phyloP scores from a whole-genome alignment of 1,284 basidiomycete species.

The Malassezia cuniculi region DNA sequence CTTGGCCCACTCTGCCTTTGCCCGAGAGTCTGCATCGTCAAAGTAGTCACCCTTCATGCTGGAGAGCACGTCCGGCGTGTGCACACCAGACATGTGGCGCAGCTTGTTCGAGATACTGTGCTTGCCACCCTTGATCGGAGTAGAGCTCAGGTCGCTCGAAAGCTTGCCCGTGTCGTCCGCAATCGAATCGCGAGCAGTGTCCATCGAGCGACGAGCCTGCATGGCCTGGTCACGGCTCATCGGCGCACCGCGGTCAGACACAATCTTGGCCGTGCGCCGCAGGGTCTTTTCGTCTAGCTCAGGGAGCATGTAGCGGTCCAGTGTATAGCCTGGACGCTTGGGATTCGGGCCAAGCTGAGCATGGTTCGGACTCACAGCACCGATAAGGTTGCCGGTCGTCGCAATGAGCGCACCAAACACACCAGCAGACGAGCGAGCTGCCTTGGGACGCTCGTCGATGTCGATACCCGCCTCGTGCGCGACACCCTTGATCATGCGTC shows the following conservation, averaged over 20 bases:
- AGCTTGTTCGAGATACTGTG: too few species aligned
- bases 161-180: too few species aligned
- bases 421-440: conserved; percentile 54
- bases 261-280: conserved; percentile 37
- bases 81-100: too few species aligned
- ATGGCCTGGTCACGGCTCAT: not conserved
- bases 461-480: conserved; percentile 35
- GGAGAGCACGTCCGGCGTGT: too few species aligned
- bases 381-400: conserved; percentile 54
- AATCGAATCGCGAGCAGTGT: too few species aligned
- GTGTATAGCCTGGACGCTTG: conserved; percentile 57
- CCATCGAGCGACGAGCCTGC: too few species aligned
- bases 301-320: conserved; percentile 52
- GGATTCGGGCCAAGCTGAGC: conserved; percentile 54
- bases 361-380: conserved; percentile 38
- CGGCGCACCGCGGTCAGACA: conserved; percentile 37
- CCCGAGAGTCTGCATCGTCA: conserved; percentile 16
- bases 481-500: conserved; percentile 26
- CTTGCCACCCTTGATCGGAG: too few species aligned
- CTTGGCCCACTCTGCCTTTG: conserved; percentile 35
- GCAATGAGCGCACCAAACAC: conserved; percentile 63
- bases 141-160: too few species aligned
- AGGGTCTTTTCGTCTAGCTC: conserved; percentile 45
- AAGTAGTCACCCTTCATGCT: conserved; percentile 36
- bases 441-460: conserved; percentile 49